Conservation (phyloP, 495 filamentous ascomycete species). For the Wilcoxina mikolae region DNA sequence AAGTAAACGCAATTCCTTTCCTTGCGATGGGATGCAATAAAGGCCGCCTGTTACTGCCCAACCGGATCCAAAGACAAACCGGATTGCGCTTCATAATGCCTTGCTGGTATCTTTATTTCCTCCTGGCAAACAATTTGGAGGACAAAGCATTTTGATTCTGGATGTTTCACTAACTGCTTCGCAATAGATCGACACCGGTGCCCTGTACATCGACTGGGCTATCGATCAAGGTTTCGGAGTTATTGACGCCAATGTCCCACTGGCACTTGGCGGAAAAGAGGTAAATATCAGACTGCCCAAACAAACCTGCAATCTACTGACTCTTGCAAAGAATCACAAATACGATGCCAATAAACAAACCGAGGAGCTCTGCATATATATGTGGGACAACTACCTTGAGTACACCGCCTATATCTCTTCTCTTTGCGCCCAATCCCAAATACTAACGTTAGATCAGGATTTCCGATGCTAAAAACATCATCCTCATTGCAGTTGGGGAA, state of each 20-base stretch:
- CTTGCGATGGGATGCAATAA: neutral
- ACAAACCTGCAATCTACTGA: neutral
- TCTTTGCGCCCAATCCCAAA: neutral
- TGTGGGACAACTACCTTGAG: slow-evolving; percentile 98
- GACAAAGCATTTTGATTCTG: neutral
- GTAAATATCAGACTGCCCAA: slow-evolving; percentile 30
- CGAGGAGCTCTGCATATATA: slow-evolving; percentile 62
- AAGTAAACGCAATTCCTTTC: slow-evolving; percentile 5
- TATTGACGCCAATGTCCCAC: slow-evolving; percentile 80
- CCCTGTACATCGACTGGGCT: slow-evolving; percentile 72
- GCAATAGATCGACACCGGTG: slow-evolving; percentile 65
- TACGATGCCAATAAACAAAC: slow-evolving; percentile 38
- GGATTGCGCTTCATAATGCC: slow-evolving; percentile 63
- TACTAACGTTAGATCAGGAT: slow-evolving; percentile 32
- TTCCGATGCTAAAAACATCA: slow-evolving; percentile 51
- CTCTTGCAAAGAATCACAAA: slow-evolving; percentile 9
- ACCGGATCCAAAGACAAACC: slow-evolving; percentile 52
- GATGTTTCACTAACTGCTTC: neutral
- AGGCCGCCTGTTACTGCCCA: slow-evolving; percentile 58
- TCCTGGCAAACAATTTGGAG: neutral
- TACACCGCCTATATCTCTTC: slow-evolving; percentile 26
- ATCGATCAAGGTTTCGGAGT: slow-evolving; percentile 56
- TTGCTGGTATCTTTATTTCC: slow-evolving; percentile 55
- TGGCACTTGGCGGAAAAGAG: slow-evolving; percentile 44
- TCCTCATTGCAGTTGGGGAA: slow-evolving; percentile 67